Evolutionary conservation across 345 rosid genomes (phyloP).

Genomic region (Eucalyptus regnans): DNA sequence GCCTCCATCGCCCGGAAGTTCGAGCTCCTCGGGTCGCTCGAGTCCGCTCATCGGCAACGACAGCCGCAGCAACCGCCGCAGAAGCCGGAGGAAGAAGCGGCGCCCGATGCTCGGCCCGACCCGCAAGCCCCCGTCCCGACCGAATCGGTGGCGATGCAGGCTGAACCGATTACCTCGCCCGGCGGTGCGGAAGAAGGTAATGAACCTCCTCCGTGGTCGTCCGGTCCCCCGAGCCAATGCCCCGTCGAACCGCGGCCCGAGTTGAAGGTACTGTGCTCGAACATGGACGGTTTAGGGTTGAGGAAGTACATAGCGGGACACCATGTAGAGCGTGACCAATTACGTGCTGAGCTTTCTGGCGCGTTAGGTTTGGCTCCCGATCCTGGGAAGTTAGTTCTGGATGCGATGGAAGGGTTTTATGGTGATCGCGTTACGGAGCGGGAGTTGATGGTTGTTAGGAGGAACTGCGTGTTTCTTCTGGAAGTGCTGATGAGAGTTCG

Average conservation of each 20-base stretch:
- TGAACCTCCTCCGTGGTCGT: not conserved
- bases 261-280: slow-evolving; percentile 41
- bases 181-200: not conserved
- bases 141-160: not conserved
- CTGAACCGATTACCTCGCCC: not conserved
- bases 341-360: slow-evolving; percentile 21
- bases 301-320: slow-evolving; percentile 19
- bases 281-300: slow-evolving; percentile 50
- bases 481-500: slow-evolving; percentile 31
- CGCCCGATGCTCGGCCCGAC: not conserved
- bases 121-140: not conserved
- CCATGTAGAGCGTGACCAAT: slow-evolving; percentile 19
- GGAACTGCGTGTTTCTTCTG: slow-evolving; percentile 34
- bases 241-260: slow-evolving; percentile 20
- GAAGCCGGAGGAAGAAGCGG: not conserved
- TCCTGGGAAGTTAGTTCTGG: slow-evolving; percentile 46
- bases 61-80: not conserved
- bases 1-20: slow-evolving; percentile 27
- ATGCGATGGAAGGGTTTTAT: slow-evolving; percentile 45
- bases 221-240: not conserved
- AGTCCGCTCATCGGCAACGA: not conserved
- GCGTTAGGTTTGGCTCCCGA: slow-evolving; percentile 30
- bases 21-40: slow-evolving; percentile 30
- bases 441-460: slow-evolving; percentile 17
- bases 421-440: slow-evolving; percentile 1